Base-by-base conservation (phyloP, 2,329 filamentous ascomycete genomes). In the Periglandula ipomoeae region DNA sequence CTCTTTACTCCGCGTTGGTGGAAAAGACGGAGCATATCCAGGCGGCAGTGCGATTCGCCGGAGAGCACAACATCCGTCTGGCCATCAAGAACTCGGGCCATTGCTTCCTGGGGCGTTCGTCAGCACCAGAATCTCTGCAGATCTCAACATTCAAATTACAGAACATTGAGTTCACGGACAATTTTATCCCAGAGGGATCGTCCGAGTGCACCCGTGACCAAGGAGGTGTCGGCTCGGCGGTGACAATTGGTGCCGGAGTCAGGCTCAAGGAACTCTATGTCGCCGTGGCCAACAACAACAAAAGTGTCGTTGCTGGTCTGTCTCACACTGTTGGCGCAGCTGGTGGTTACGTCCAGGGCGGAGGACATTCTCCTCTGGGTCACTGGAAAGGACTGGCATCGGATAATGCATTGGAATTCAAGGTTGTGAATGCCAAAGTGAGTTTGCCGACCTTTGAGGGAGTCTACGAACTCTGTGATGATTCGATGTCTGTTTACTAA, bases 51-150 rank as follows among this genome's bases (percentile, higher is more conserved):
- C 58, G 54, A 5, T 70, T 68, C 49, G 66, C n/a, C 61, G 2
- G 58, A 52, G 51, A 52, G 43, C 54, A 64, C 51, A 63, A 65
- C 45, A 52, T 67, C 23, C 58, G 63, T 3, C 55, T 65, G 4
- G 56, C 53, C 26, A 60, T 66, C 41, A 64, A 65, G 51, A 68
- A 67, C 49, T 62, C 61, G 1, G 66, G 66, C 2, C 67, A 66
- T 50, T 62, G 65, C 46, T 67, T 62, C 45, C 52, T 65, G 15
- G 59, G 63, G 30, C 58, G 64, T 11, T 62, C 62, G 15, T 54
- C 59, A 38, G 58, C 62, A 11, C 57, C 60, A 5, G 57, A 65
- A 41, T 63, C 65, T 1, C 53, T 66, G 20, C 61, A 65, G 48
- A 66, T 67, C 26, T 60, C 63, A 42, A 68, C 64, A 1, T 55